Base-by-base conservation (phyloP, 306 rosid species). In the Arachis stenosperma region DNA sequence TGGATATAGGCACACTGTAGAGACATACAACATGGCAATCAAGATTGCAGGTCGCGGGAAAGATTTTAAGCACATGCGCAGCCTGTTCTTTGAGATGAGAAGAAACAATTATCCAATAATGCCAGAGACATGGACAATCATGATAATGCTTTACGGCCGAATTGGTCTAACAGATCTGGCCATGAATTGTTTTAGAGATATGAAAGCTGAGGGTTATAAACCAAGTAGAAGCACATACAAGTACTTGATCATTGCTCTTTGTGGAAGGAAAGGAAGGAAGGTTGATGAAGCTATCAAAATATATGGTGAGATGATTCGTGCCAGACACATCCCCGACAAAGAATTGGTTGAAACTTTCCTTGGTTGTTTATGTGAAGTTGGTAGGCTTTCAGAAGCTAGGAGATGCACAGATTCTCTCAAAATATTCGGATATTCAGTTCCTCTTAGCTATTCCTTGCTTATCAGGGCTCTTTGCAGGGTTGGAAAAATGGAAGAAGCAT, bases 41-140 rank as follows among this genome's bases (percentile, higher is more conserved):
- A 93, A 93, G 82, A 81, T 91, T 46, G 92, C 98, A 3, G 98
- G 98, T 41, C 40, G 78, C 0, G 94, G 96, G 66, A 93, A 93
- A 81, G 97, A 93, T 86, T 93, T 93, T 73, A 86, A 83, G 84
- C 96, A 89, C 86, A 93, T 93, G 98, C 89, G 92, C 65, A 81
- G 59, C 73, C 84, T 93, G 37, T 89, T 88, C 80, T 88, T 78
- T 3, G 97, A 86, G 73, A 93, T 91, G 98, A 84, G 87, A 83
- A 85, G 98, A 86, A 91, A 87, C 69, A 75, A 65, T 50, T 78
- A 62, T 81, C 64, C 75, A 5, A 73, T 86, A 67, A 88, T 92
- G 15, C 67, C 97, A 44, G 92, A 93, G 69, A 91, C 98, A 74
- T 93, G 98, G 98, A 91, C 98, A 51, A 91, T 91, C 77, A 86